phyloP scores from a whole-genome alignment of 345 rosid species.

The Brassica incana region DNA sequence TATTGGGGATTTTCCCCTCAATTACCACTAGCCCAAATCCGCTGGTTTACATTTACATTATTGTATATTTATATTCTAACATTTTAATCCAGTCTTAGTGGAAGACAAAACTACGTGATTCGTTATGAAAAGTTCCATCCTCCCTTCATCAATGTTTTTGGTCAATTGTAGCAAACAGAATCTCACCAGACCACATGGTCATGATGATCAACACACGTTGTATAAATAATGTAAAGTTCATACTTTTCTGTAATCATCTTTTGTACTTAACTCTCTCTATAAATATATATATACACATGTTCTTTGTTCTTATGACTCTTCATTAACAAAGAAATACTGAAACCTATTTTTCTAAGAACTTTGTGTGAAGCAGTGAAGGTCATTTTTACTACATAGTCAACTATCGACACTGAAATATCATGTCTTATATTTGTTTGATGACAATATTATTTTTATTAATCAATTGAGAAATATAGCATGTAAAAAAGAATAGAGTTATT shows the following conservation, averaged over 20 bases:
- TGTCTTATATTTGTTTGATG: background rate
- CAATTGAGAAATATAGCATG: background rate
- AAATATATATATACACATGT: background rate
- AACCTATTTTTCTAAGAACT: background rate
- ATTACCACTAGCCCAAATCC: no score
- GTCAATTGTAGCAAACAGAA: conserved; percentile 2
- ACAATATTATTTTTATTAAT: no score
- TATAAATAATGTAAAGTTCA: background rate
- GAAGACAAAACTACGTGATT: conserved; percentile 30
- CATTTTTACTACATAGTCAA: background rate
- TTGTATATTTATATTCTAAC: background rate
- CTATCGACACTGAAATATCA: background rate
- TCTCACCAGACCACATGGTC: conserved; percentile 24
- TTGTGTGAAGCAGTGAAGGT: conserved; percentile 2
- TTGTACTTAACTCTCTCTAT: background rate
- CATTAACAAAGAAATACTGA: background rate
- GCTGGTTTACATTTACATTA: background rate
- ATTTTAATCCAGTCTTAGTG: conserved; percentile 7
- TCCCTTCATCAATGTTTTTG: background rate
- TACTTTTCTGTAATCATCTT: background rate
- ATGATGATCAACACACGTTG: conserved; percentile 5
- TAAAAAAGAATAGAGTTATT: background rate
- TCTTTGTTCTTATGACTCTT: background rate
- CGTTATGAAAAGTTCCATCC: conserved; percentile 15
- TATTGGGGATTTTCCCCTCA: no score